Conservation (phyloP, 495 filamentous ascomycete genomes). For the Wilcoxina mikolae region DNA sequence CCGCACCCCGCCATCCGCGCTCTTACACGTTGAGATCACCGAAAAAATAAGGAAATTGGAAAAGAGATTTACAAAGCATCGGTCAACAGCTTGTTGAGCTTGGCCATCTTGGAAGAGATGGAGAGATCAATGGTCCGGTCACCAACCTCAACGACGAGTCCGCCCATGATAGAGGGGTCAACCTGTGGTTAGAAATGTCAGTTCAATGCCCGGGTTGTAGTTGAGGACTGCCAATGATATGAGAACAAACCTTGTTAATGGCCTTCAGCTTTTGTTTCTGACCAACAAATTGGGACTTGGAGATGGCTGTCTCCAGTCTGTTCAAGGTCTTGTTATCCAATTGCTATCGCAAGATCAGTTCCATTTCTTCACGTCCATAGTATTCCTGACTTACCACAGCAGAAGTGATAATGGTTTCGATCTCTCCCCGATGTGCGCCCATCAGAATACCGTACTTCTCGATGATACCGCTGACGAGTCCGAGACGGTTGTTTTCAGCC, state of each 20-base stretch:
- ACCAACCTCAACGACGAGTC: slow-evolving; percentile 88
- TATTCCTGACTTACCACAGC: slow-evolving; percentile 52
- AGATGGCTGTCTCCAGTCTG: slow-evolving; percentile 72
- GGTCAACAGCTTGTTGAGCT: slow-evolving; percentile 97
- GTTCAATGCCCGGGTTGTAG: neutral
- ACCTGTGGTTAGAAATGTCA: slow-evolving; percentile 42
- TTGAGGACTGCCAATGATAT: neutral
- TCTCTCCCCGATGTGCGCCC: slow-evolving; percentile 76
- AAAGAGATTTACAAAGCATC: slow-evolving; percentile 69
- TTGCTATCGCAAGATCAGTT: slow-evolving; percentile 39
- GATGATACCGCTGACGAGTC: slow-evolving; percentile 62
- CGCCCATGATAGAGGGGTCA: slow-evolving; percentile 85
- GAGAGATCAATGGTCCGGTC: slow-evolving; percentile 96
- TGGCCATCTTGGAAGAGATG: slow-evolving; percentile 84
- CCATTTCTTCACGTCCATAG: neutral
- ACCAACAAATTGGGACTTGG: slow-evolving; percentile 77
- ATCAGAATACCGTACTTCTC: slow-evolving; percentile 80
- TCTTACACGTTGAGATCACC: neutral
- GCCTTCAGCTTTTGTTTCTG: slow-evolving; percentile 96
- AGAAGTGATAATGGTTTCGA: slow-evolving; percentile 78
- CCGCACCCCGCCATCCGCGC: neutral
- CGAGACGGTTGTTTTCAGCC: slow-evolving; percentile 90
- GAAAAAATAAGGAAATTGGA: neutral
- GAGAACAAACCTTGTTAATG: slow-evolving; percentile 59
- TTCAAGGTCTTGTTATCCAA: slow-evolving; percentile 71